Percentiles rank a stretch among this genome's conserved stretches.
Conservation (phyloP, 1,139 yeast species). For the Yamadazyma songkhlaensis region DNA sequence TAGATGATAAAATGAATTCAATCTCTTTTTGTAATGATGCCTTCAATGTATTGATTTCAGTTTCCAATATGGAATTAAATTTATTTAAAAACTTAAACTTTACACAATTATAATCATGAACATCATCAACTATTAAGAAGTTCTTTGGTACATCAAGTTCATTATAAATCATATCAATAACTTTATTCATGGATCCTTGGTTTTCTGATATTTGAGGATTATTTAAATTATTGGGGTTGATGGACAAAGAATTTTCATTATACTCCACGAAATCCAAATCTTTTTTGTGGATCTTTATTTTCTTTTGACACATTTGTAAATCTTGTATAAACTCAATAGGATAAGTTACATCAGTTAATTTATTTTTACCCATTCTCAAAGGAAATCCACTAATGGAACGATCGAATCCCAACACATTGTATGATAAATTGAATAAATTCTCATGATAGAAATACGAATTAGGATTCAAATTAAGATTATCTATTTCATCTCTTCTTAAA, state of each 20-base stretch:
- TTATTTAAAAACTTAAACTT: conserved; percentile 21
- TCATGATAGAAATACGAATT: conserved; percentile 27
- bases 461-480: conserved; percentile 26
- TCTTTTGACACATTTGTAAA: conserved; percentile 29
- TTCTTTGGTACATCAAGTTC: conserved; percentile 27
- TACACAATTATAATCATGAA: conserved; percentile 30
- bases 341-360: conserved; percentile 17
- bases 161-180: conserved; percentile 17
- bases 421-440: conserved; percentile 32
- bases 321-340: conserved; percentile 46
- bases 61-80: conserved; percentile 24
- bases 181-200: conserved; percentile 7
- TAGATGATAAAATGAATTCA: conserved; percentile 23
- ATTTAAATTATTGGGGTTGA: conserved; percentile 14
- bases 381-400: conserved; percentile 41
- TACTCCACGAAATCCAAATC: conserved; percentile 40
- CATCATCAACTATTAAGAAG: conserved; percentile 26
- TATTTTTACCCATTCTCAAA: conserved; percentile 25
- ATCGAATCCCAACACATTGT: conserved; percentile 47
- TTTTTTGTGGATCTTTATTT: conserved; percentile 34
- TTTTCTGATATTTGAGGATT: background rate
- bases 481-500: conserved; percentile 34
- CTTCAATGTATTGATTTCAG: conserved; percentile 31
- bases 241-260: conserved; percentile 18
- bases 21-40: conserved; percentile 32